Evolutionary conservation across 176 grass and related monocot species (phyloP).

Genomic region (Triticum urartu): DNA sequence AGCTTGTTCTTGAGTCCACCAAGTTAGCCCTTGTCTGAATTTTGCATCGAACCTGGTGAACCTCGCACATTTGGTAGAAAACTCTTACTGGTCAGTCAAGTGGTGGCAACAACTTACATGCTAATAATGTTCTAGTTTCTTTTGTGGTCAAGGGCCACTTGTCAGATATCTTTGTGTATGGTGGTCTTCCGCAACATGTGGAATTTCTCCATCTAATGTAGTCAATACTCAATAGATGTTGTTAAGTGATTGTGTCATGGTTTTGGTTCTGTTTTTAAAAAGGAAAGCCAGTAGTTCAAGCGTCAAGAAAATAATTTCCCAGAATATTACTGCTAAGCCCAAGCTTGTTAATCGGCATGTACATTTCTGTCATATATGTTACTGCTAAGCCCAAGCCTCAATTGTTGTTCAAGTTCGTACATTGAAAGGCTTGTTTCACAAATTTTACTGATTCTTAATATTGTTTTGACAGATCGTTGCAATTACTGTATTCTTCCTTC

Average conservation of each 20-base stretch:
- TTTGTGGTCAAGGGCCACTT: neutral
- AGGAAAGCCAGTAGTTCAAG: neutral
- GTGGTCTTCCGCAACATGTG: neutral
- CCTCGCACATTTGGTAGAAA: neutral
- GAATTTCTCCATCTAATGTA: neutral
- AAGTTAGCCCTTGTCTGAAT: neutral
- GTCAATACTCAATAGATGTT: neutral
- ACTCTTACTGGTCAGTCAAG: neutral
- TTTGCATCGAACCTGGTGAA: neutral
- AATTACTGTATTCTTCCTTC: slow-evolving; percentile 90
- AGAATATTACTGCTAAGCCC: neutral
- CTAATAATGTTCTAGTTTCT: slow-evolving; percentile 4
- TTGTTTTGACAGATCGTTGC: slow-evolving; percentile 72
- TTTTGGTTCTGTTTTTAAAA: slow-evolving; percentile 9
- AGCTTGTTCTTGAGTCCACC: neutral
- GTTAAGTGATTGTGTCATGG: neutral
- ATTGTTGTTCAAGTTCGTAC: neutral
- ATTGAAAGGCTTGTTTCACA: neutral
- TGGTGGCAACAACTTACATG: neutral
- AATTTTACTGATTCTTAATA: slow-evolving; percentile 3
- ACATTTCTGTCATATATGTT: neutral
- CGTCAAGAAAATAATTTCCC: neutral
- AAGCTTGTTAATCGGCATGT: neutral
- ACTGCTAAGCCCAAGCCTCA: neutral
- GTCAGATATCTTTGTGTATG: neutral